These are phyloP conservation scores for Saccharomyces hybrid DNA, from an alignment of 1,139 yeast species.

Conservation along the genomic window DNA sequence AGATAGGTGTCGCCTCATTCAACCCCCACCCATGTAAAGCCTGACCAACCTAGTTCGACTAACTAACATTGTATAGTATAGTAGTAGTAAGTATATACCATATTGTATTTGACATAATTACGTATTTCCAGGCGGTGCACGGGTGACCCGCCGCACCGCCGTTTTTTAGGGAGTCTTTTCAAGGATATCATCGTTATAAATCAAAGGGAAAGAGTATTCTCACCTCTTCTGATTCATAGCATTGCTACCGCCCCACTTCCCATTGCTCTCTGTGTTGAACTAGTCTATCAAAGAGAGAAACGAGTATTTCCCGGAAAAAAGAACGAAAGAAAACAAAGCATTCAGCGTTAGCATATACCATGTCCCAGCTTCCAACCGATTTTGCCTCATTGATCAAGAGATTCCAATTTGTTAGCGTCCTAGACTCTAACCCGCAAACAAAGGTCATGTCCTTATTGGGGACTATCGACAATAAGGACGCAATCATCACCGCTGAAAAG, in stretches of 20 bases:
- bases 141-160: not conserved
- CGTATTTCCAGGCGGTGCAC: not conserved
- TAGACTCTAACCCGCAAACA: slow-evolving; percentile 53
- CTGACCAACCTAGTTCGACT: not conserved
- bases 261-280: too few relatives aligned
- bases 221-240: not conserved
- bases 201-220: not conserved
- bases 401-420: slow-evolving; percentile 39
- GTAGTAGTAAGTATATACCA: not conserved
- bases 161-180: not conserved
- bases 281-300: not conserved
- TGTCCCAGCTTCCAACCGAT: slow-evolving; percentile 1
- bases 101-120: not conserved
- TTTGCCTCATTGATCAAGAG: slow-evolving; percentile 13
- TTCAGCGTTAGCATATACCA: not conserved
- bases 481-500: slow-evolving; percentile 71
- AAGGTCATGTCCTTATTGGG: slow-evolving; percentile 66
- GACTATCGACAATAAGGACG: slow-evolving; percentile 47
- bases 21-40: not conserved
- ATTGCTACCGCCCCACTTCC: not conserved
- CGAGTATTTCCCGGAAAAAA: not conserved
- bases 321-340: not conserved
- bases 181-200: not conserved
- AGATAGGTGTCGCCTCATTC: slow-evolving; percentile 23
- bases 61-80: not conserved